Percentiles rank a stretch among this genome's conserved stretches.
phyloP scores from a whole-genome alignment of 768 basidiomycete species.

The Russula emetica region DNA sequence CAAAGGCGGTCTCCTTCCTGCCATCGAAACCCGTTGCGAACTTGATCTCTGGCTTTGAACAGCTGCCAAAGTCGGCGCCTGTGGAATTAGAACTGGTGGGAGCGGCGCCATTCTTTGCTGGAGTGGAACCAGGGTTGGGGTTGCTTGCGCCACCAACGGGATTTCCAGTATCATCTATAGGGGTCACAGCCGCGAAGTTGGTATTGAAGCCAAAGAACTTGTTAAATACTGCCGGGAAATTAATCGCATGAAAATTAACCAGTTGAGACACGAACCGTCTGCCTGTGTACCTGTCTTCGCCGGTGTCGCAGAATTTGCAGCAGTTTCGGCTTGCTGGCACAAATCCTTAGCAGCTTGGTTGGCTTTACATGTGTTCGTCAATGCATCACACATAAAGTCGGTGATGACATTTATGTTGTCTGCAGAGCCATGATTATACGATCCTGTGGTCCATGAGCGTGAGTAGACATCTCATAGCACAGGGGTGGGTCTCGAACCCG shows the following conservation, averaged over 20 bases:
- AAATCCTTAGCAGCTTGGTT: slow-evolving; percentile 45
- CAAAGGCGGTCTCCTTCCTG: slow-evolving; percentile 53
- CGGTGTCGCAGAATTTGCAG: slow-evolving; percentile 41
- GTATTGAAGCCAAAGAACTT: slow-evolving; percentile 51
- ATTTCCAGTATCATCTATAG: slow-evolving; percentile 45
- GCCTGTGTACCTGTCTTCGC: slow-evolving; percentile 45
- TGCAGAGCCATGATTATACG: slow-evolving; percentile 24
- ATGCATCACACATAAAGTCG: slow-evolving; percentile 48
- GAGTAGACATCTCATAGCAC: neutral
- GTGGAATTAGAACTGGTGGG: neutral
- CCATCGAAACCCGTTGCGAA: slow-evolving; percentile 52
- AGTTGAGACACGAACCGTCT: slow-evolving; percentile 34
- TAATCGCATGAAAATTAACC: neutral
- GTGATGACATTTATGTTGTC: slow-evolving; percentile 44
- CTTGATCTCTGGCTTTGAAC: slow-evolving; percentile 51
- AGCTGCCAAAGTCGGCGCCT: slow-evolving; percentile 48
- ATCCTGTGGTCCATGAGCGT: neutral
- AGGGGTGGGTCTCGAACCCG: slow-evolving; percentile 6
- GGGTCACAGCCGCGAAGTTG: slow-evolving; percentile 38
- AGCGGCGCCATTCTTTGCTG: slow-evolving; percentile 28
- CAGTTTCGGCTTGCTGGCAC: slow-evolving; percentile 40
- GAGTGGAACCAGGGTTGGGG: too few species aligned
- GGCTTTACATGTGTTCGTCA: slow-evolving; percentile 48
- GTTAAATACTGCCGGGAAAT: slow-evolving; percentile 45
- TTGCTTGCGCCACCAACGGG: slow-evolving; percentile 20